Evolutionary conservation across 345 rosid genomes (phyloP).

Genomic region (Aquilaria sinensis): DNA sequence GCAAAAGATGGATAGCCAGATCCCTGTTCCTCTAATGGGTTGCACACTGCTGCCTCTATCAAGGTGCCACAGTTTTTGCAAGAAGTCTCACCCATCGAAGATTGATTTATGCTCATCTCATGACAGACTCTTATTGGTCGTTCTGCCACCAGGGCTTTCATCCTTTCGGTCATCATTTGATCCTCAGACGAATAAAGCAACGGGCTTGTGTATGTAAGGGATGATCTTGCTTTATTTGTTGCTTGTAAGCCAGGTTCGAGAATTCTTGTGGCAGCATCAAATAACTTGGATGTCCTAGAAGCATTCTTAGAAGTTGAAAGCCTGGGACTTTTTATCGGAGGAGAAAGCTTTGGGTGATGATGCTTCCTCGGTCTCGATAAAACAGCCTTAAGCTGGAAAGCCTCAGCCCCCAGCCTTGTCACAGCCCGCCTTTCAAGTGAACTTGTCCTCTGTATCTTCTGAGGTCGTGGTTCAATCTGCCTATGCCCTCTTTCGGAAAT

Average conservation of each 20-base stretch:
- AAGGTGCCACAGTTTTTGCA: conserved; percentile 66
- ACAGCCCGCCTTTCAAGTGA: conserved; percentile 44
- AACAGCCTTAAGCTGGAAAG: conserved; percentile 71
- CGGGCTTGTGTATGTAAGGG: conserved; percentile 42
- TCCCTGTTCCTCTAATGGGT: conserved; percentile 22
- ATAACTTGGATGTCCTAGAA: conserved; percentile 60
- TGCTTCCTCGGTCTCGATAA: conserved; percentile 58
- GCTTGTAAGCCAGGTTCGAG: conserved; percentile 83
- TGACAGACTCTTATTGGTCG: conserved; percentile 17
- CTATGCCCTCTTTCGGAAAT: conserved; percentile 26
- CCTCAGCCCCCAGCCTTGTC: conserved; percentile 76
- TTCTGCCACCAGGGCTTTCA: conserved; percentile 25
- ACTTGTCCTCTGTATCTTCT: conserved; percentile 78
- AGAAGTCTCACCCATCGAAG: conserved; percentile 34
- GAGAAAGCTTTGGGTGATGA: conserved; percentile 48
- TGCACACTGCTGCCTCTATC: conserved; percentile 36
- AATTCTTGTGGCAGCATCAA: conserved; percentile 80
- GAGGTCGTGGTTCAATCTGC: conserved; percentile 60
- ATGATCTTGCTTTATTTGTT: conserved; percentile 46
- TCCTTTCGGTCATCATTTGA: conserved; percentile 21
- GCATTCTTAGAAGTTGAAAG: conserved; percentile 37
- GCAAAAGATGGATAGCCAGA: conserved; percentile 16
- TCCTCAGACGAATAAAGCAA: conserved; percentile 14
- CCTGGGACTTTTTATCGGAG: conserved; percentile 67
- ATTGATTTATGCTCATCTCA: conserved; percentile 16